Conservation (phyloP, 2,329 filamentous ascomycete genomes). For the Massarina eburnea region DNA sequence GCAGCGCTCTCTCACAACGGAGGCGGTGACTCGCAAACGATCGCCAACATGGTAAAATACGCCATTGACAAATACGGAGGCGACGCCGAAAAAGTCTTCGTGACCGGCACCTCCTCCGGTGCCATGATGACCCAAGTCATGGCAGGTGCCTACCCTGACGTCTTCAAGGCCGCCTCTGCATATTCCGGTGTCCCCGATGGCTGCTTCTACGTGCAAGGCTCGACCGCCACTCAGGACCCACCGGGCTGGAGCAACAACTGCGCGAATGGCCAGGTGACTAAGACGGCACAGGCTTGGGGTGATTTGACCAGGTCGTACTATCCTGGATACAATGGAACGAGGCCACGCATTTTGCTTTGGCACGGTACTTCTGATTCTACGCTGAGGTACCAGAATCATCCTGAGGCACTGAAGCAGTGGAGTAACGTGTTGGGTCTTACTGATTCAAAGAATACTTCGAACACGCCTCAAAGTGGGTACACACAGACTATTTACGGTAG, state of each 20-base stretch:
- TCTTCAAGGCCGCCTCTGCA: conserved; percentile 56
- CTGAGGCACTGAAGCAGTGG: conserved; percentile 35
- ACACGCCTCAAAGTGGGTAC: conserved; percentile 25
- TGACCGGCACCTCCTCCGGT: conserved; percentile 17
- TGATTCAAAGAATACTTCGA: conserved; percentile 16
- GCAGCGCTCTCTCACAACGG: conserved; percentile 21
- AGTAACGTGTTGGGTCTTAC: conserved; percentile 22
- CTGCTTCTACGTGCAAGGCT: conserved; percentile 48
- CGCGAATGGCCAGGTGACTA: conserved; percentile 16
- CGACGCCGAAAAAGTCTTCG: conserved; percentile 15
- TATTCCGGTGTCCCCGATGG: conserved; percentile 58
- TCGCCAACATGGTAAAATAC: conserved; percentile 26
- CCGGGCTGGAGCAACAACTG: conserved; percentile 30
- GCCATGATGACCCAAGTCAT: conserved; percentile 43
- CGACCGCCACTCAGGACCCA: conserved; percentile 38
- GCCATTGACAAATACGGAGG: conserved; percentile 19
- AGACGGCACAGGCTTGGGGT: conserved; percentile 20
- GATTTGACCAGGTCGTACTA: conserved; percentile 14
- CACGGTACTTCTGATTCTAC: conserved; percentile 22
- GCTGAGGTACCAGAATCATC: conserved; percentile 18
- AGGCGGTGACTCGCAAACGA: conserved; percentile 21
- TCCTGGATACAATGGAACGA: conserved; percentile 16
- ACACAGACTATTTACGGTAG: conserved; percentile 31
- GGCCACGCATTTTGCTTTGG: conserved; percentile 17
- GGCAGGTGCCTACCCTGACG: conserved; percentile 55